phyloP scores from a whole-genome alignment of 1,284 basidiomycete genomes.

The Entoloma clypeatum region DNA sequence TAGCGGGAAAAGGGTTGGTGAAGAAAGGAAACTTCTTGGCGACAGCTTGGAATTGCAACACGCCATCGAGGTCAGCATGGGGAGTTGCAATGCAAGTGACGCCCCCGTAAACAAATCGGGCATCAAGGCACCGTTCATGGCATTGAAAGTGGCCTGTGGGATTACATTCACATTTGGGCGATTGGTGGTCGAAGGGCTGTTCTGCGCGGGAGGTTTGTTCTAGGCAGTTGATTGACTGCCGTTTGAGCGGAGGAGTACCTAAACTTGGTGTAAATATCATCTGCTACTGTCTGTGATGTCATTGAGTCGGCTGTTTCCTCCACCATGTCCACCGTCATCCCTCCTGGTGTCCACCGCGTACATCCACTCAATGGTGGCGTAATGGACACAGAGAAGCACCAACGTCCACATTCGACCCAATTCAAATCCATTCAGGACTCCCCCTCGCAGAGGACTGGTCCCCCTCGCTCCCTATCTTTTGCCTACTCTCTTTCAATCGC shows the following conservation, averaged over 20 bases:
- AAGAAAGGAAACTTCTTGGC: conserved; percentile 39
- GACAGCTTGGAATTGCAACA: conserved; percentile 50
- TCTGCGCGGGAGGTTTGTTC: conserved; percentile 64
- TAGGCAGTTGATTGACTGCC: conserved; percentile 63
- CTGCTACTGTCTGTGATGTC: too few species aligned
- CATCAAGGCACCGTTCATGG: conserved; percentile 51
- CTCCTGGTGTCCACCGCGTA: not conserved
- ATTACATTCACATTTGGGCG: conserved; percentile 73
- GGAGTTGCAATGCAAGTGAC: conserved; percentile 33
- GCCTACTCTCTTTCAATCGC: conserved; percentile 51
- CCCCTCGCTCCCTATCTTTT: conserved; percentile 69
- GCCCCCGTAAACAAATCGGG: conserved; percentile 56
- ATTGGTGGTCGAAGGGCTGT: conserved; percentile 53
- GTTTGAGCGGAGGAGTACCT: conserved; percentile 59
- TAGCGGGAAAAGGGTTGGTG: conserved; percentile 44
- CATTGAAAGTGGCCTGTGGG: conserved; percentile 63
- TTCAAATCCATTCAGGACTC: conserved; percentile 38
- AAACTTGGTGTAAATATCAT: too few species aligned
- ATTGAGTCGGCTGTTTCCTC: too few species aligned
- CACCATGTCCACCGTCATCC: too few species aligned
- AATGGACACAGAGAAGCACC: conserved; percentile 1
- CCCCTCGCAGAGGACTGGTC: conserved; percentile 65
- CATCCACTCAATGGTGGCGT: conserved; percentile 1
- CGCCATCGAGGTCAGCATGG: conserved; percentile 35
- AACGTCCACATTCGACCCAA: conserved; percentile 8